These are phyloP conservation scores for Rosellinia necatrix DNA, from an alignment of 2,329 filamentous ascomycete species.

Conservation along the genomic window DNA sequence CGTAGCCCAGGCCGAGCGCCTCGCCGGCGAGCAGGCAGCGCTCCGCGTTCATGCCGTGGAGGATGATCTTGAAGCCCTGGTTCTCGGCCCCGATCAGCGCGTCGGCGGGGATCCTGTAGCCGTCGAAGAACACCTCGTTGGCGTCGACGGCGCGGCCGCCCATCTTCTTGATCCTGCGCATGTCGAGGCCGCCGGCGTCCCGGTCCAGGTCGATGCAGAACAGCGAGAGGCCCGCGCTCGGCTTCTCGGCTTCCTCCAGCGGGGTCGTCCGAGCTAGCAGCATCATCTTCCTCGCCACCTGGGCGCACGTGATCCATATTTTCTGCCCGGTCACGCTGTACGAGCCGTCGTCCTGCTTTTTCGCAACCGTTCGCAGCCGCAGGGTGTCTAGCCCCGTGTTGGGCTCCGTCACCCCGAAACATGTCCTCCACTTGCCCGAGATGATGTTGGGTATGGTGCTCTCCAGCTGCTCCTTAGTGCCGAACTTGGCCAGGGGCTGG, in stretches of 20 bases:
- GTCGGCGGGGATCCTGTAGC: conserved; percentile 68
- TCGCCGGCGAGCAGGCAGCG: conserved; percentile 77
- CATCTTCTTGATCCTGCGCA: conserved; percentile 83
- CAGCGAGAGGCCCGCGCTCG: conserved; percentile 76
- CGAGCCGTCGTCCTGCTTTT: conserved; percentile 54
- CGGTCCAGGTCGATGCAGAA: conserved; percentile 81
- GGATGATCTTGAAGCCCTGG: conserved; percentile 77
- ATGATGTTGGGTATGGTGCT: conserved; percentile 73
- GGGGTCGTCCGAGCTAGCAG: conserved; percentile 77
- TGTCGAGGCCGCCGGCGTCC: conserved; percentile 60
- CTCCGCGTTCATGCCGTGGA: conserved; percentile 82
- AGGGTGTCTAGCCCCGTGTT: conserved; percentile 80
- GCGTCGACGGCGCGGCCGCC: conserved; percentile 81
- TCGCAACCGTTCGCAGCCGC: conserved; percentile 68
- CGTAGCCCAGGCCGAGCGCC: conserved; percentile 79
- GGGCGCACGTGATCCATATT: conserved; percentile 87
- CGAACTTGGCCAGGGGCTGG: conserved; percentile 75
- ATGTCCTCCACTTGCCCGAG: conserved; percentile 70
- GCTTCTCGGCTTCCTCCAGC: conserved; percentile 67
- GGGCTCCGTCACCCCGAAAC: conserved; percentile 86
- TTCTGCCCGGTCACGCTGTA: conserved; percentile 79
- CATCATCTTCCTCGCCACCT: conserved; percentile 83
- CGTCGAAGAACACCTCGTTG: conserved; percentile 87
- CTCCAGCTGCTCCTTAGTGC: conserved; percentile 65
- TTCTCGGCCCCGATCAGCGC: conserved; percentile 73